phyloP scores from a whole-genome alignment of 768 basidiomycete genomes.

The Galerina sulciceps region DNA sequence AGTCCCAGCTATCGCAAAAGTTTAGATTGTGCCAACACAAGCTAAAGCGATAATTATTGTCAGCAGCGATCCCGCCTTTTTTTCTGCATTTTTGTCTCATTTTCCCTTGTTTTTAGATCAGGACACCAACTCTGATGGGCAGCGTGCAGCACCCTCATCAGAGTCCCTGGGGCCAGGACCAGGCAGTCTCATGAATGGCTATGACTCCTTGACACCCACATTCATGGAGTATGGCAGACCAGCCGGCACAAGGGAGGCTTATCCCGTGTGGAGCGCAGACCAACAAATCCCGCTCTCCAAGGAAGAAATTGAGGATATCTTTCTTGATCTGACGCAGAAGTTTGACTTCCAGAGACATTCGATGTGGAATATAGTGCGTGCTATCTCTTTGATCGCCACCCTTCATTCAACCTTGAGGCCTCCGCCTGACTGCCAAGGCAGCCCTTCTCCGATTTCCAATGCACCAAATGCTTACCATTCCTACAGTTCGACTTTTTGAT shows the following conservation, averaged over 20 bases:
- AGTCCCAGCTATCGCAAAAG: too few relatives aligned
- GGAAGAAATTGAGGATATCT: conserved; percentile 99
- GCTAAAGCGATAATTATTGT: conserved; percentile 81
- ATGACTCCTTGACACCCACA: conserved; percentile 76
- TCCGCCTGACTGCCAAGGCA: not conserved
- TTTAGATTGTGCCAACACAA: too few relatives aligned
- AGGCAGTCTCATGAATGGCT: conserved; percentile 52
- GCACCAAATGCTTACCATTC: conserved; percentile 8
- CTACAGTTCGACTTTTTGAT: conserved; percentile 93
- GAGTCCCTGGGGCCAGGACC: conserved; percentile 70
- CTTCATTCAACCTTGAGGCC: not conserved
- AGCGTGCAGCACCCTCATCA: conserved; percentile 72
- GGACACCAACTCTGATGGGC: conserved; percentile 73
- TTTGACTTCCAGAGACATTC: conserved; percentile 97
- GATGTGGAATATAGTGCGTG: conserved; percentile 89
- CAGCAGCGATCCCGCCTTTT: conserved; percentile 22
- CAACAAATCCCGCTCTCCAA: conserved; percentile 96
- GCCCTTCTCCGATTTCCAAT: not conserved
- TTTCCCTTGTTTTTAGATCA: conserved; percentile 48
- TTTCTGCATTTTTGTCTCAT: conserved; percentile 25
- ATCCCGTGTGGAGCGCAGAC: conserved; percentile 93
- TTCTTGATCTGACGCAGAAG: conserved; percentile 96
- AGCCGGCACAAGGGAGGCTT: conserved; percentile 74
- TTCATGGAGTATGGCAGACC: conserved; percentile 65
- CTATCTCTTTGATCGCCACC: not conserved